Evolutionary conservation across 1,284 basidiomycete species (phyloP), one percentile per base, ranked within the genome.

Genomic region (Leccinum pachyderme): DNA sequence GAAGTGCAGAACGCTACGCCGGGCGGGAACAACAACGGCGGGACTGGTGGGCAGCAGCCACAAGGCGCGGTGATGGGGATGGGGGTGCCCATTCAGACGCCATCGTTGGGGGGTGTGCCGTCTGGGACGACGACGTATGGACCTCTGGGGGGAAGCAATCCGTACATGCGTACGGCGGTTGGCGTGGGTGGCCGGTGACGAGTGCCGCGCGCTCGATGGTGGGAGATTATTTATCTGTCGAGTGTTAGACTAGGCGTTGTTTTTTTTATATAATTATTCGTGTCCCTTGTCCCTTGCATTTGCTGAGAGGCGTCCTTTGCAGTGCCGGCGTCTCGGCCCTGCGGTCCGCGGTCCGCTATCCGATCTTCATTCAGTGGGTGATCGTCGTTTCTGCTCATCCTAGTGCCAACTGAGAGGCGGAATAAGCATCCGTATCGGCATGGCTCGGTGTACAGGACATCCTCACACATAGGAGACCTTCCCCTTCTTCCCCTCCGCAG

Each of bases 141-240:
- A 29, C 78, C 83, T 0, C 78, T 89, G 77, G 72, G 75, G 25
- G 69, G 73, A 15, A 85, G 80, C 63, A 84, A 83, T 27, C 81
- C 81, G 27, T 88, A 82, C 65, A 77, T 87, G 72, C 79, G 86
- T 60, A 77, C 82, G 51, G 69, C 80, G 43, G 79, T 89, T 62
- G 84, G 85, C 2, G 84, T 81, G 39, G 80, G 83, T 37, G 80
- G 81, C 57, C 76, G 84, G 62, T 84, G 77, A 74, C 59, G 22
- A 5, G 41, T 22, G 12, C 24, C 22, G 41, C 18, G 37, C 37
- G 37, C 37, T 39, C 37, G 37, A 39, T 39, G 37, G 6, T 22
- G 37, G 37, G 18, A 25, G 59, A 57, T n/a, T 68, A 55, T 63
- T 63, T 63, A 62, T 66, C 52, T 60, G n/a, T 46, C 11, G 33